Evolutionary conservation across 2,329 filamentous ascomycete species (phyloP).

Genomic region (Graphilbum fragrans): DNA sequence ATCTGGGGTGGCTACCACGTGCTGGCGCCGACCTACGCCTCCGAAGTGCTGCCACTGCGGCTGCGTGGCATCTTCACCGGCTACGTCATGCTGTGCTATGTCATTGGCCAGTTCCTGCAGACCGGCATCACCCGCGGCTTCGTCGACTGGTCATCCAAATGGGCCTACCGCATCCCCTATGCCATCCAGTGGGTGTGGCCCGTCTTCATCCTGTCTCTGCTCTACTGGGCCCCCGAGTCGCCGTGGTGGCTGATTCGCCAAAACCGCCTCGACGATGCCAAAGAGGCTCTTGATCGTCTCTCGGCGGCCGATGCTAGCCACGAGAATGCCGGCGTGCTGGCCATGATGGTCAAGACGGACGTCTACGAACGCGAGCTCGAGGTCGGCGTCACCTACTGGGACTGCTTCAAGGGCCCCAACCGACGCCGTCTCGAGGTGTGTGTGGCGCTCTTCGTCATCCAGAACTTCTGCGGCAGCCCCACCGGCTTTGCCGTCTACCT

Average conservation of each 20-base stretch:
- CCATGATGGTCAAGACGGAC: slow-evolving; percentile 43
- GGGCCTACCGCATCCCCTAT: slow-evolving; percentile 28
- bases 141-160: slow-evolving; percentile 21
- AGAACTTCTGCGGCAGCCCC: slow-evolving; percentile 10
- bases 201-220: slow-evolving; percentile 22
- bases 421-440: slow-evolving; percentile 19
- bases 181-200: slow-evolving; percentile 32
- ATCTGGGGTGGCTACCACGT: slow-evolving; percentile 44
- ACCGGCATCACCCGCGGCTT: slow-evolving; percentile 28
- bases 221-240: slow-evolving; percentile 28
- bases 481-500: slow-evolving; percentile 10
- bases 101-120: slow-evolving; percentile 41
- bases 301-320: slow-evolving; percentile 24
- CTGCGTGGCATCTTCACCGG: slow-evolving; percentile 40
- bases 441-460: slow-evolving; percentile 7
- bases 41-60: slow-evolving; percentile 41
- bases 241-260: slow-evolving; percentile 28
- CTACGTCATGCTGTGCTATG: slow-evolving; percentile 45
- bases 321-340: slow-evolving; percentile 31
- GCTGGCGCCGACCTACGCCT: slow-evolving; percentile 40
- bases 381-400: slow-evolving; percentile 29
- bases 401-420: slow-evolving; percentile 32
- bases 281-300: slow-evolving; percentile 24
- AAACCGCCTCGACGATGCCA: slow-evolving; percentile 23
- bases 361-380: slow-evolving; percentile 35